Conservation (phyloP, 169 alveolate species). For the Plasmodium relictum region DNA sequence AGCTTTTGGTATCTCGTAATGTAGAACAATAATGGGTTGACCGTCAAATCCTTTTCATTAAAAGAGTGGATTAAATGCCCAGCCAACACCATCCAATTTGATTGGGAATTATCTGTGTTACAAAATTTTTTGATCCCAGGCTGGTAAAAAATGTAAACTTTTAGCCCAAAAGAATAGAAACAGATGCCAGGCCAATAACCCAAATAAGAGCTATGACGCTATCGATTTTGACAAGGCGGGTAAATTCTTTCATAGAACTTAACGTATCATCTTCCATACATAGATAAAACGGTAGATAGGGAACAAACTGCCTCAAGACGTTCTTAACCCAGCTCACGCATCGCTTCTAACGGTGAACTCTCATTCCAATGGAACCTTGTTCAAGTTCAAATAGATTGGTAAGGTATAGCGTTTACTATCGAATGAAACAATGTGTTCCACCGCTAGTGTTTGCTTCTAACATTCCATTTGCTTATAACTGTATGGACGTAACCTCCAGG, state of each 20-base stretch:
- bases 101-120: conserved; percentile 25
- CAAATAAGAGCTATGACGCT: conserved; percentile 17
- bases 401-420: conserved; percentile 56
- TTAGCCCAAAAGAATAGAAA: conserved; percentile 25
- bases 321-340: conserved; percentile 80
- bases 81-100: conserved; percentile 28
- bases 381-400: conserved; percentile 65
- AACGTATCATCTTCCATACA: conserved; percentile 43
- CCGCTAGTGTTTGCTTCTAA: conserved; percentile 30
- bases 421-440: conserved; percentile 53
- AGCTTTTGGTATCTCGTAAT: conserved; percentile 26
- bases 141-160: conserved; percentile 12
- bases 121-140: conserved; percentile 24
- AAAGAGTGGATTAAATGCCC: conserved; percentile 17
- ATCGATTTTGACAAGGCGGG: conserved; percentile 23
- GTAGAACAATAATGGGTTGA: conserved; percentile 23
- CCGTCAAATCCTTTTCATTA: conserved; percentile 23
- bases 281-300: conserved; percentile 77
- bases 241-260: conserved; percentile 48
- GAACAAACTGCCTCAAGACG: conserved; percentile 83
- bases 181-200: conserved; percentile 28
- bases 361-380: conserved; percentile 80
- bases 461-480: conserved; percentile 23
- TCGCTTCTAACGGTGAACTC: conserved; percentile 79
- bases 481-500: conserved; percentile 31